Evolutionary conservation across 352 stramenopile genomes (phyloP), one percentile per base, ranked within the genome.

Genomic region (Globisporangium rhizosaccharum): DNA sequence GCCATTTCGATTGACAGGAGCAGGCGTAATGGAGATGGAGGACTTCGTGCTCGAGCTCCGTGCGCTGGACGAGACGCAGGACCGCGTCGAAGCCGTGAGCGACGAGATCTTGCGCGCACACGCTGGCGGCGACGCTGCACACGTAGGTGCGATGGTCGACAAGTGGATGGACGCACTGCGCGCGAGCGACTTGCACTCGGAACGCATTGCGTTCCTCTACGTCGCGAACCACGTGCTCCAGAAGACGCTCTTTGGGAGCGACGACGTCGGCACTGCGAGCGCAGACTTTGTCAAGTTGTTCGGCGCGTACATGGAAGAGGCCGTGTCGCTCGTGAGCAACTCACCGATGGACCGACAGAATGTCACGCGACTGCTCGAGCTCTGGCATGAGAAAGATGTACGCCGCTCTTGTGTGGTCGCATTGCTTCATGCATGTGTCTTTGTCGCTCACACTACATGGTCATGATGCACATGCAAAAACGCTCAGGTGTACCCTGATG

Each of bases 141-240:
- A 71, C 33, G 70, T 71, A 26, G 47, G 53, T 10, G 69, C 79
- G 48, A 88, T 93, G 76, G 73, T 87, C 36, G 68, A 74, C 52
- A 71, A 70, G 49, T 93, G 81, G 84, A 84, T 90, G 44, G 58
- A 73, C 46, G 76, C 72, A 47, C 68, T 93, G 57, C 76, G 82
- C 15, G 65, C 72, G 39, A 88, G 77, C 64, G 84, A 91, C 65
- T 84, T 90, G 60, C 79, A 91, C 65, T 82, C 79, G 18, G 84
- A 93, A 61, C 81, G 84, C 57, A 73, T 93, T 37, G 81, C 84
- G 12, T 93, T 87, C 65, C 72, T 93, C 5, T 93, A 89, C 55
- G 84, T 93, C 52, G 81, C 84, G 57, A 93, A 93, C 58, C 84
- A 93, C 66, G 84, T 93, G 60, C 69, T 93, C 23, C 83, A 85